A percentile compares a stretch with the other conserved stretches of the same genome.
Conservation (phyloP, 148 eudicot species). For the Rhododendron ovatum region DNA sequence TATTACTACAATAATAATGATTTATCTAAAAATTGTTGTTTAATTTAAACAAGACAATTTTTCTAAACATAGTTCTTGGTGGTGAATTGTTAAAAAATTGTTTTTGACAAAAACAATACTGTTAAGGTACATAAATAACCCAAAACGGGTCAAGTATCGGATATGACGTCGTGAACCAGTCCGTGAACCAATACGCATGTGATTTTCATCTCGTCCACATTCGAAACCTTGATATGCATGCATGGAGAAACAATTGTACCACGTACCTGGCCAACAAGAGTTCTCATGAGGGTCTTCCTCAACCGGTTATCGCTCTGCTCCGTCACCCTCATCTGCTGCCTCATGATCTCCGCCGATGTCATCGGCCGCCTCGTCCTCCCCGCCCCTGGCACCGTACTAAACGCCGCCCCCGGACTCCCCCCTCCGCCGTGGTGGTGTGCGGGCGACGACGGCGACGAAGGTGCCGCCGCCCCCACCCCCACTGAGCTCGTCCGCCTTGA, state of each 20-base stretch:
- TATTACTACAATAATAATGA: too few relatives aligned
- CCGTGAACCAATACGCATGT: too few relatives aligned
- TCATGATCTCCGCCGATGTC: conserved; percentile 94
- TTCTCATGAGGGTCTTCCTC: conserved; percentile 89
- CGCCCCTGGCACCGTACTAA: conserved; percentile 31
- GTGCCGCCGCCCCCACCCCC: conserved; percentile 15
- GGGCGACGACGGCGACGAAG: conserved; percentile 36
- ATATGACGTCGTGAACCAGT: too few relatives aligned
- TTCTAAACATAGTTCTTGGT: too few relatives aligned
- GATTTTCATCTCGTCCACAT: too few relatives aligned
- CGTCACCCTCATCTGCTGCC: conserved; percentile 92
- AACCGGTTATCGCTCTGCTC: conserved; percentile 82
- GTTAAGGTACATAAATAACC: too few relatives aligned
- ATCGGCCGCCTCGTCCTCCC: conserved; percentile 45
- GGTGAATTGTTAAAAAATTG: background rate
- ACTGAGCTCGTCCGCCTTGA: conserved; percentile 39
- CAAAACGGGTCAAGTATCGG: too few relatives aligned
- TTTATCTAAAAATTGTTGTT: too few relatives aligned
- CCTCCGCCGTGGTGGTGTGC: conserved; percentile 23
- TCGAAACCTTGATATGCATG: background rate
- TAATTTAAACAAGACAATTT: too few relatives aligned
- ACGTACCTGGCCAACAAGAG: conserved; percentile 97
- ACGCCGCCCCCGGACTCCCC: conserved; percentile 35
- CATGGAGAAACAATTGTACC: background rate
- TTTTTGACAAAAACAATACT: too few relatives aligned